Conservation (phyloP, 257 asterid genomes). For the Forsythia suspensa region DNA sequence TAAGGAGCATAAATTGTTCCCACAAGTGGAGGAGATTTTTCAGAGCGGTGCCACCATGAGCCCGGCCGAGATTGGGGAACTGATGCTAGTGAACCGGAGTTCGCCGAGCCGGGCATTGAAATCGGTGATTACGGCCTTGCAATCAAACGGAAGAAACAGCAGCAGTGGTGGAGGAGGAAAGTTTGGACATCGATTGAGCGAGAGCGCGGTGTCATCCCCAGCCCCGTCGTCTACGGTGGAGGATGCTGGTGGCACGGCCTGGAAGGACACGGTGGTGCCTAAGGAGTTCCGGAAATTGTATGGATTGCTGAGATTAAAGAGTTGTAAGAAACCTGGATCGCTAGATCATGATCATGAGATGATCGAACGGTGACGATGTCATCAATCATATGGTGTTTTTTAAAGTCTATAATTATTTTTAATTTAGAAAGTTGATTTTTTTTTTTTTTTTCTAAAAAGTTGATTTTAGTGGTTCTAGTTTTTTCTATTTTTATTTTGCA, state of each 20-base stretch:
- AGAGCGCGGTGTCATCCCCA: constrained; percentile 40
- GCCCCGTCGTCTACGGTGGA: constrained; percentile 36
- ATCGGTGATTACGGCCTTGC: constrained; percentile 59
- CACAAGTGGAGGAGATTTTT: constrained; percentile 61
- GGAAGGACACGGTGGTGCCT: constrained; percentile 57
- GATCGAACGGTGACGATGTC: constrained; percentile 40
- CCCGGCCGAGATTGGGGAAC: constrained; percentile 64
- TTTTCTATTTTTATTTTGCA: neutral
- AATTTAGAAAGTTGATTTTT: neutral
- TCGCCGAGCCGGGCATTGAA: constrained; percentile 68
- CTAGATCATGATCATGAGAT: constrained; percentile 41
- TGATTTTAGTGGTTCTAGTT: neutral
- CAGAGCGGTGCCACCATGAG: constrained; percentile 60
- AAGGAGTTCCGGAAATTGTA: constrained; percentile 64
- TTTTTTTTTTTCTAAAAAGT: too few relatives aligned
- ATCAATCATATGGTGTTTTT: neutral
- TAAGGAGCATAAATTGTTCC: constrained; percentile 59
- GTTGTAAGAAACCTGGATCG: constrained; percentile 53
- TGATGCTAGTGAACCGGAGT: constrained; percentile 59
- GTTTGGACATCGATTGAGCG: constrained; percentile 25
- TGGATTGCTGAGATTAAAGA: constrained; percentile 57
- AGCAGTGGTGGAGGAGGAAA: constrained; percentile 14
- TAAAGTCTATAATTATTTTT: neutral
- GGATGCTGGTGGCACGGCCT: constrained; percentile 42
- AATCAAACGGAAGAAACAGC: constrained; percentile 29